Conservation (phyloP, 176 grass and related monocot genomes). For the barley (Hordeum vulgare) region DNA sequence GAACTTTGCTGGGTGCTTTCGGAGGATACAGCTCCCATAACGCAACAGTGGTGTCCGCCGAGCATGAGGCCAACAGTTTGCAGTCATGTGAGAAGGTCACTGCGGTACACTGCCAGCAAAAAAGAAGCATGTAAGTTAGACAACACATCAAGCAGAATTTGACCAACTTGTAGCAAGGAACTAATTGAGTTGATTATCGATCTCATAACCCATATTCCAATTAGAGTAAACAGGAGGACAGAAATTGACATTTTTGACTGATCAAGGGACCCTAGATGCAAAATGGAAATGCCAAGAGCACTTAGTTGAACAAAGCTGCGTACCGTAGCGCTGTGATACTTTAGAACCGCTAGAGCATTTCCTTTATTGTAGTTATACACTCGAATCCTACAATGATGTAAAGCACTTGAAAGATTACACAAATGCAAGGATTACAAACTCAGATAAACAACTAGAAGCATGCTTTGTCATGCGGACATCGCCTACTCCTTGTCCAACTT, state of each 20-base stretch:
- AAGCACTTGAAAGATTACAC: slow-evolving; percentile 7
- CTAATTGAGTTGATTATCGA: neutral
- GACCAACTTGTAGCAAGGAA: neutral
- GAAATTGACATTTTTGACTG: neutral
- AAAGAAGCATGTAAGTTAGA: neutral
- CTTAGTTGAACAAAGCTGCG: slow-evolving; percentile 9
- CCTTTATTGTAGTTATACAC: slow-evolving; percentile 83
- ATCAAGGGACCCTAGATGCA: neutral
- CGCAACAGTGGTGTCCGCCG: slow-evolving; percentile 62
- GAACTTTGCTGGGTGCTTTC: slow-evolving; percentile 6
- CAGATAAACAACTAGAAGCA: slow-evolving; percentile 3
- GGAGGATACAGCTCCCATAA: slow-evolving; percentile 86
- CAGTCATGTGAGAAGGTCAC: slow-evolving; percentile 69
- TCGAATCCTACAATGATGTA: slow-evolving; percentile 53
- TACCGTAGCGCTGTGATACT: slow-evolving; percentile 79
- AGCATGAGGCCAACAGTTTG: slow-evolving; percentile 88
- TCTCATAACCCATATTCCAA: neutral
- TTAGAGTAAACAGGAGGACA: neutral
- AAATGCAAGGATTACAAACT: neutral
- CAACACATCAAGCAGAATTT: neutral
- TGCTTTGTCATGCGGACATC: neutral
- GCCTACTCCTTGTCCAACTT: neutral
- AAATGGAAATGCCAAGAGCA: neutral
- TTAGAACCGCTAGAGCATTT: slow-evolving; percentile 62
- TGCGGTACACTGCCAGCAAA: slow-evolving; percentile 57